Conservation (phyloP, 1,284 basidiomycete genomes). For the Melampsora allii-populina region DNA sequence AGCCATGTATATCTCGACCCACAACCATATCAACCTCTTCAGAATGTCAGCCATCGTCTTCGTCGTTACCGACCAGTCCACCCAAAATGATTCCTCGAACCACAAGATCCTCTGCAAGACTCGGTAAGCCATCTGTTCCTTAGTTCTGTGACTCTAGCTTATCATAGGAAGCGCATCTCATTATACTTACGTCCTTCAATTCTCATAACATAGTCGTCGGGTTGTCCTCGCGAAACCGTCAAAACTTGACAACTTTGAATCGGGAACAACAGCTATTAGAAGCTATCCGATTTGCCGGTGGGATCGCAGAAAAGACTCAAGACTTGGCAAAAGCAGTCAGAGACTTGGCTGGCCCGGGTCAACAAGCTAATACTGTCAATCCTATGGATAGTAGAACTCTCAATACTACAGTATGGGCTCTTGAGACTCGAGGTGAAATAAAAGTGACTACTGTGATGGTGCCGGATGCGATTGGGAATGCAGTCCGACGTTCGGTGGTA, state of each 20-base stretch:
- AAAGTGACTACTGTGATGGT: slow-evolving; percentile 65
- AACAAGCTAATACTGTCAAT: slow-evolving; percentile 17
- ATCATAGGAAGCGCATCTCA: too few species aligned
- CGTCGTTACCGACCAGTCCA: too few species aligned
- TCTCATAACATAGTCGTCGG: too few species aligned
- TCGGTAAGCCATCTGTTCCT: background rate
- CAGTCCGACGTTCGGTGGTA: slow-evolving; percentile 24
- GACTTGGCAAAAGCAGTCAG: slow-evolving; percentile 36
- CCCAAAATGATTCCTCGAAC: background rate
- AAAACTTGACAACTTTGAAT: slow-evolving; percentile 31
- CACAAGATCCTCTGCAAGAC: background rate
- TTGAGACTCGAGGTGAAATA: slow-evolving; percentile 64
- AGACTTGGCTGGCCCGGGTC: slow-evolving; percentile 21
- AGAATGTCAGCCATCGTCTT: too few species aligned
- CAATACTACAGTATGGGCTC: slow-evolving; percentile 59
- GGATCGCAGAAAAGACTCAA: slow-evolving; percentile 38
- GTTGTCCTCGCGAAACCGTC: slow-evolving; percentile 6
- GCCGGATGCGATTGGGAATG: slow-evolving; percentile 46
- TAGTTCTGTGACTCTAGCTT: background rate
- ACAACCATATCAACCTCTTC: too few species aligned
- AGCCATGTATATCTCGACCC: too few species aligned
- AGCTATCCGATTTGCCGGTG: slow-evolving; percentile 40
- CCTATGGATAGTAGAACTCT: slow-evolving; percentile 65
- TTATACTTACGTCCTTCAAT: too few species aligned
- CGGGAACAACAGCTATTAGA: slow-evolving; percentile 39